A percentile compares a stretch with the other conserved stretches of the same genome.
Evolutionary conservation across 768 basidiomycete species (phyloP).

Genomic region (Baorangia bicolor): DNA sequence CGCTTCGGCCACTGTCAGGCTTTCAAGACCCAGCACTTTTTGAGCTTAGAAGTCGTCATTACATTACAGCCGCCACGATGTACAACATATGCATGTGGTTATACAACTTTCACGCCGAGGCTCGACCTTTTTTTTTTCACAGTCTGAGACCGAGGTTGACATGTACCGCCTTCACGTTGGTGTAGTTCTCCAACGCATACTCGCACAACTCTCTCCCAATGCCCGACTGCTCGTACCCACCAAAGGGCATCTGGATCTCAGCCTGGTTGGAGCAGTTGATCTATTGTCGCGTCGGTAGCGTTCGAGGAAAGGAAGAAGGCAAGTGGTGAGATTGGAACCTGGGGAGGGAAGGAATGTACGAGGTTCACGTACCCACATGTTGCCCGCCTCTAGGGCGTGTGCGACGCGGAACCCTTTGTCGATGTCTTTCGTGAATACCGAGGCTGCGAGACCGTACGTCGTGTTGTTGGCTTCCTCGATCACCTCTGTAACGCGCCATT

Average conservation of each 20-base stretch:
- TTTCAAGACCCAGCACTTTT: too few relatives aligned
- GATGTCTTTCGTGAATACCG: constrained; percentile 22
- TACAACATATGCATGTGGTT: neutral
- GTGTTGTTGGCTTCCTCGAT: constrained; percentile 11
- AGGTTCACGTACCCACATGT: constrained; percentile 52
- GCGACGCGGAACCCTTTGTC: constrained; percentile 42
- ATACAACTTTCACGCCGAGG: neutral
- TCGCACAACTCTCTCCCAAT: constrained; percentile 9
- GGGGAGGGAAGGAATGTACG: neutral
- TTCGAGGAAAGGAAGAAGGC: neutral
- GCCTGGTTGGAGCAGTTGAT: constrained; percentile 3
- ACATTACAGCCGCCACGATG: too few relatives aligned
- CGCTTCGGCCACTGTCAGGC: too few relatives aligned
- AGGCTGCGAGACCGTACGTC: constrained; percentile 9
- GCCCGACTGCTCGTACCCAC: constrained; percentile 11
- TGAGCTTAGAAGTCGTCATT: too few relatives aligned
- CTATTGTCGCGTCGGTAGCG: neutral
- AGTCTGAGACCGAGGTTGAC: constrained; percentile 7
- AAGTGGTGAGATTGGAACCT: neutral
- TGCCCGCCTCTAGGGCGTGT: constrained; percentile 45
- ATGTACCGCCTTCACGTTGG: constrained; percentile 8
- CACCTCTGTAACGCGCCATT: constrained; percentile 4
- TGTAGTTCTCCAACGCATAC: constrained; percentile 13
- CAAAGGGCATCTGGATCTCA: constrained; percentile 12
- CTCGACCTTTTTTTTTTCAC: neutral